Evolutionary conservation across 768 basidiomycete genomes (phyloP).

Genomic region (Sporobolomyces pararoseus): DNA sequence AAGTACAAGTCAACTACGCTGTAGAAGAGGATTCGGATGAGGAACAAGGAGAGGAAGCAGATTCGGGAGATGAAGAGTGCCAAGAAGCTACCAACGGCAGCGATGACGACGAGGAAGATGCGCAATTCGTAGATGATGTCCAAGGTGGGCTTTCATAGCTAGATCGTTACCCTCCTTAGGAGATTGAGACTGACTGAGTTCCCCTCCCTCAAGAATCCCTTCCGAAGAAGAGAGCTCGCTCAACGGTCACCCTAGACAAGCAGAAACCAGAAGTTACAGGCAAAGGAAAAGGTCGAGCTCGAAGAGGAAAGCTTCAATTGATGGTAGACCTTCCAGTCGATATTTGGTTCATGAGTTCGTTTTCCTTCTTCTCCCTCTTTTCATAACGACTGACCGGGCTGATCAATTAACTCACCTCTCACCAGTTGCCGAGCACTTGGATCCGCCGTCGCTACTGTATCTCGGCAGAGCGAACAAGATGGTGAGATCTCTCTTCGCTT

Average conservation of each 20-base stretch:
- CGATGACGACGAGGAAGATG: too few relatives aligned
- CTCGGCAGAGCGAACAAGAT: constrained; percentile 2
- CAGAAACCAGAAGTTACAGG: background rate
- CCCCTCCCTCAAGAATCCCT: background rate
- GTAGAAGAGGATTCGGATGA: too few relatives aligned
- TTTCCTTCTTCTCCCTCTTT: background rate
- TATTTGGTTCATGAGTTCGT: constrained; percentile 1
- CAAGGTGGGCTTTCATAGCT: too few relatives aligned
- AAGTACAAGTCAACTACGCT: too few relatives aligned
- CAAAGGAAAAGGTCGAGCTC: background rate
- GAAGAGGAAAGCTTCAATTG: background rate
- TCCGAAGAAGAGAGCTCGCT: background rate
- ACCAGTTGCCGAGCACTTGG: background rate
- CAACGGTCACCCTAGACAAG: too few relatives aligned
- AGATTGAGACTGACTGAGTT: too few relatives aligned
- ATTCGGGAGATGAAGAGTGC: too few relatives aligned
- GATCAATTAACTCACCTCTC: background rate
- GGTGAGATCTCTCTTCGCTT: constrained; percentile 1
- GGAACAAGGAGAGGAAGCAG: too few relatives aligned
- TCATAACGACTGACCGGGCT: background rate
- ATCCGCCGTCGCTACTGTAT: background rate
- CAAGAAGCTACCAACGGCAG: too few relatives aligned
- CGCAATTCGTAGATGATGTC: too few relatives aligned
- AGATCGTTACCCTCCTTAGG: too few relatives aligned
- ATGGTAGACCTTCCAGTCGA: background rate